Conservation (phyloP, 495 filamentous ascomycete genomes). For the Corynascus novoguineensis region DNA sequence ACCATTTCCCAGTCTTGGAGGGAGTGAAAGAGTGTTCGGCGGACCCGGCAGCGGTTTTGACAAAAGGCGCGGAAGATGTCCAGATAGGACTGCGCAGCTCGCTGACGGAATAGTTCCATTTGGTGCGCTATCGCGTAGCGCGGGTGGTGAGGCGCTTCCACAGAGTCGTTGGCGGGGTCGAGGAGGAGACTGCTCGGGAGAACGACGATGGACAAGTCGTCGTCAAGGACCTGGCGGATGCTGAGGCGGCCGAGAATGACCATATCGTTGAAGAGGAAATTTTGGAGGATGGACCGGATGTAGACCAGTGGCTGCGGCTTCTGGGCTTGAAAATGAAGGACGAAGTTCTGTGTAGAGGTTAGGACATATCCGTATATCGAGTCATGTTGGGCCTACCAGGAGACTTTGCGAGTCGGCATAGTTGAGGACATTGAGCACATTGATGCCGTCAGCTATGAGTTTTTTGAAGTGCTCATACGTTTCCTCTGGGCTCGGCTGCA, state of each 20-base stretch:
- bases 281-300: slow-evolving; percentile 74
- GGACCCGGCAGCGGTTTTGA: slow-evolving; percentile 82
- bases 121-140: slow-evolving; percentile 67
- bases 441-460: slow-evolving; percentile 64
- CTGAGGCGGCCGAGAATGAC: slow-evolving; percentile 59
- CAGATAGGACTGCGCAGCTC: slow-evolving; percentile 68
- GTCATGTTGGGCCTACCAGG: slow-evolving; percentile 40
- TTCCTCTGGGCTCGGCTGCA: slow-evolving; percentile 65
- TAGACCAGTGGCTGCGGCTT: slow-evolving; percentile 80
- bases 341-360: slow-evolving; percentile 47
- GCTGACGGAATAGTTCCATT: slow-evolving; percentile 76
- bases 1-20: slow-evolving; percentile 80
- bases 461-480: slow-evolving; percentile 64
- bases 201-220: slow-evolving; percentile 70
- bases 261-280: slow-evolving; percentile 66
- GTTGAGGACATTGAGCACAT: slow-evolving; percentile 63
- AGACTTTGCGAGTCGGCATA: slow-evolving; percentile 65
- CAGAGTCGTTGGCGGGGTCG: slow-evolving; percentile 63
- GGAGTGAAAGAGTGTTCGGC: slow-evolving; percentile 75
- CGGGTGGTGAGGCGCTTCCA: slow-evolving; percentile 72
- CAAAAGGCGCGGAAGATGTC: slow-evolving; percentile 78
- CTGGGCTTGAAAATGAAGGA: slow-evolving; percentile 67
- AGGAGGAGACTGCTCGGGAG: slow-evolving; percentile 66
- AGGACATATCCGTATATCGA: neutral
- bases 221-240: slow-evolving; percentile 67